Conservation (phyloP, 192 early-diverging fungal genomes). For the Backusella macrospora region DNA sequence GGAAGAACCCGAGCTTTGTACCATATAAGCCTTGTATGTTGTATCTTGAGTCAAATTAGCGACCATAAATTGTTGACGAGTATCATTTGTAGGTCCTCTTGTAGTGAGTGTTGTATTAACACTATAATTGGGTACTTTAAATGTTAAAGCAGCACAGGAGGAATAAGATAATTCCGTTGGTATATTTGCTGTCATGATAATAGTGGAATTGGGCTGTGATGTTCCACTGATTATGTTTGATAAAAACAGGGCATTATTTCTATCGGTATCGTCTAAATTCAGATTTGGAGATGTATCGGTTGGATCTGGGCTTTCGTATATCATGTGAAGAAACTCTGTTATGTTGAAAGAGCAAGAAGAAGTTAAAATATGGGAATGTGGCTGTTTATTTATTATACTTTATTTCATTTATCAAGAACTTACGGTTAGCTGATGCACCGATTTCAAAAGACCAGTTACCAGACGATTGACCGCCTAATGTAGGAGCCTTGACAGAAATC, state of each 20-base stretch:
- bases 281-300: not conserved
- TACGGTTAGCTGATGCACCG: conserved; percentile 37
- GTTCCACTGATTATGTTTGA: conserved; percentile 25
- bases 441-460: conserved; percentile 44
- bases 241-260: conserved; percentile 37
- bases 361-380: not conserved
- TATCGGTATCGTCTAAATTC: conserved; percentile 41
- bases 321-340: not conserved
- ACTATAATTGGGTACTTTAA: conserved; percentile 17
- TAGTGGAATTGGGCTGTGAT: conserved; percentile 21
- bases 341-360: conserved; percentile 1
- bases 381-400: not conserved
- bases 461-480: conserved; percentile 14
- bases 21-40: conserved; percentile 47
- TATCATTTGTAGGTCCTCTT: conserved; percentile 38
- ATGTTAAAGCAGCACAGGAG: conserved; percentile 47
- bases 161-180: conserved; percentile 46
- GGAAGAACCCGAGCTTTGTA: conserved; percentile 14
- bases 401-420: not conserved
- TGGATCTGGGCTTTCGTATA: not conserved
- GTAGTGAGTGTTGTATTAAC: conserved; percentile 41
- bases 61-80: conserved; percentile 43
- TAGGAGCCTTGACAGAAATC: conserved; percentile 35
- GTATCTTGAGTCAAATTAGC: conserved; percentile 41
- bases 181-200: conserved; percentile 29